Conservation (phyloP, 768 basidiomycete genomes). For the Rhizopogon sp. region DNA sequence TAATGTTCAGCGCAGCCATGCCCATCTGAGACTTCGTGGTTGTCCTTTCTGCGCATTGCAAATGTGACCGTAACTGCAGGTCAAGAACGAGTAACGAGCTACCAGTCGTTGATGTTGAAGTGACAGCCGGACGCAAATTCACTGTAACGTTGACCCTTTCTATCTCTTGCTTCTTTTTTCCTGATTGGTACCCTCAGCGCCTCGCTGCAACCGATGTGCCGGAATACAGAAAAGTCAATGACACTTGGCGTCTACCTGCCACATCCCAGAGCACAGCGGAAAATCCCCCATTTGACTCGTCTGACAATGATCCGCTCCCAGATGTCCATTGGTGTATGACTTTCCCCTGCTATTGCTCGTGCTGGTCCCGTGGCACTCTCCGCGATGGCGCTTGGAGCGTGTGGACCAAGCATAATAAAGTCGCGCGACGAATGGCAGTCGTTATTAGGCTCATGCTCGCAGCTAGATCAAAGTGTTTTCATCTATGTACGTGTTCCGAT, state of each 20-base stretch:
- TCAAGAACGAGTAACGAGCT: not conserved
- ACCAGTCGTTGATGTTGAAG: not conserved
- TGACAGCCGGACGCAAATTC: not conserved
- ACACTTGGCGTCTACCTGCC: not conserved
- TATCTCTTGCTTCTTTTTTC: not conserved
- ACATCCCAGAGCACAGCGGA: not conserved
- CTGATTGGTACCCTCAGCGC: too few relatives aligned
- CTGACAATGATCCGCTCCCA: not conserved
- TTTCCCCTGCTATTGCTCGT: not conserved
- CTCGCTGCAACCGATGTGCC: not conserved
- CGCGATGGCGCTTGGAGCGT: not conserved
- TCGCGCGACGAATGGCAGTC: not conserved
- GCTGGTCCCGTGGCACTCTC: not conserved
- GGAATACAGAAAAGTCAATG: not conserved
- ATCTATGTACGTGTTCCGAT: too few relatives aligned
- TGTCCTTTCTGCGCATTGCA: too few relatives aligned
- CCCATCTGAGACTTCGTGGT: too few relatives aligned
- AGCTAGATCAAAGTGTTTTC: too few relatives aligned
- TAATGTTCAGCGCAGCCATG: too few relatives aligned
- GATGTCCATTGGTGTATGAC: not conserved
- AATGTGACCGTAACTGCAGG: too few relatives aligned
- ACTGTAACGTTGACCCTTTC: not conserved
- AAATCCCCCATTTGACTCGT: not conserved
- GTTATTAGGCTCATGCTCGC: not conserved
- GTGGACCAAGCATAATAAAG: not conserved